Conservation (phyloP, 306 rosid species). For the Myrica gale region DNA sequence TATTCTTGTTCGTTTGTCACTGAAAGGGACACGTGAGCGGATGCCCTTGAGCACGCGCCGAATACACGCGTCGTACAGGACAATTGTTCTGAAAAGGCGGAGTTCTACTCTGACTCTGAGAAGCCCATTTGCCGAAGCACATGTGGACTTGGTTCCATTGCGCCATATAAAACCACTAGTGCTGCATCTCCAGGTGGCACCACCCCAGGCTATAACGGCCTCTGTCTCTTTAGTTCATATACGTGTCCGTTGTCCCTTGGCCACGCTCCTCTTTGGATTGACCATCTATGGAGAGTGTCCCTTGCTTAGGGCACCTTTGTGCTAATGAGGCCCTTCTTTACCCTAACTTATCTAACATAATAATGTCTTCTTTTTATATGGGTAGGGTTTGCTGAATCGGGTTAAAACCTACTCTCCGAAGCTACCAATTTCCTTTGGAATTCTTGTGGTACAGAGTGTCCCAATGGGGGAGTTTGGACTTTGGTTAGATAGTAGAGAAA, state of each 20-base stretch:
- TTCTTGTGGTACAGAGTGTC: too few relatives aligned
- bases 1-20: not conserved
- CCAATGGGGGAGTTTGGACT: too few relatives aligned
- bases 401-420: too few relatives aligned
- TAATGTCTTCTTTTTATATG: too few relatives aligned
- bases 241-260: conserved; percentile 27
- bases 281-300: not conserved
- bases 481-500: too few relatives aligned
- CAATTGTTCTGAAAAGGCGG: not conserved
- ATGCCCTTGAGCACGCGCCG: conserved; percentile 1
- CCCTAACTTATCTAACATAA: too few relatives aligned
- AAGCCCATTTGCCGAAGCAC: conserved; percentile 23
- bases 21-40: not conserved
- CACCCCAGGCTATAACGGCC: conserved; percentile 30
- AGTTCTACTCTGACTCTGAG: not conserved
- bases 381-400: too few relatives aligned
- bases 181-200: conserved; percentile 37
- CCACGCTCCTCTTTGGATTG: not conserved
- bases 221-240: conserved; percentile 1
- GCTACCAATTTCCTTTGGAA: too few relatives aligned
- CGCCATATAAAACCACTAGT: not conserved
- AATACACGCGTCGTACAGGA: not conserved
- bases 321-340: too few relatives aligned
- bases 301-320: not conserved
- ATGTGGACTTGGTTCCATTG: conserved; percentile 28